Evolutionary conservation across 2,329 filamentous ascomycete genomes (phyloP).

Genomic region (Cadophora gregata): DNA sequence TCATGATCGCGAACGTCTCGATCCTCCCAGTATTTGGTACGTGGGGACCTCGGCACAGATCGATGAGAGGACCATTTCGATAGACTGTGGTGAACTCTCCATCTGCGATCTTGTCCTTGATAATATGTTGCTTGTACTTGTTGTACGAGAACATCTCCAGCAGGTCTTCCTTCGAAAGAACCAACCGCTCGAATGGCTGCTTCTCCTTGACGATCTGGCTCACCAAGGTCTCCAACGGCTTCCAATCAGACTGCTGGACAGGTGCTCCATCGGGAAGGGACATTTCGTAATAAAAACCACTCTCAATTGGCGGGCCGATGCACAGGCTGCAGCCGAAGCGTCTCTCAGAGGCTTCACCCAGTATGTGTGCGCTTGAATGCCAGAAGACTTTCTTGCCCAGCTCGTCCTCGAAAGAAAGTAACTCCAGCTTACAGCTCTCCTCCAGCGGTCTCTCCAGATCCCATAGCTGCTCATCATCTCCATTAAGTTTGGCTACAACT

Average conservation of each 20-base stretch:
- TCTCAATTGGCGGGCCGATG: slow-evolving; percentile 89
- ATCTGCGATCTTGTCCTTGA: slow-evolving; percentile 88
- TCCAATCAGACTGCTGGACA: slow-evolving; percentile 80
- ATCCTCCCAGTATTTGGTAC: slow-evolving; percentile 92
- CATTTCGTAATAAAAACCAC: slow-evolving; percentile 99
- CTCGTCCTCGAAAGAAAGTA: slow-evolving; percentile 79
- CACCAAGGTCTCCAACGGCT: slow-evolving; percentile 81
- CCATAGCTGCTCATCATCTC: slow-evolving; percentile 75
- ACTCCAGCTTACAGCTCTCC: slow-evolving; percentile 81
- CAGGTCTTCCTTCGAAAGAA: slow-evolving; percentile 87
- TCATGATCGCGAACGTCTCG: slow-evolving; percentile 94
- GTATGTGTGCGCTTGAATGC: slow-evolving; percentile 93
- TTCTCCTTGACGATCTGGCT: slow-evolving; percentile 92
- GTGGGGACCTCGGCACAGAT: slow-evolving; percentile 93
- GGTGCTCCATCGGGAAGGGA: slow-evolving; percentile 72
- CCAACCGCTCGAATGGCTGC: slow-evolving; percentile 90
- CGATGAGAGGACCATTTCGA: slow-evolving; percentile 87
- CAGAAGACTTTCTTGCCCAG: slow-evolving; percentile 92
- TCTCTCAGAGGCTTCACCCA: slow-evolving; percentile 93
- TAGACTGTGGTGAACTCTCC: slow-evolving; percentile 94
- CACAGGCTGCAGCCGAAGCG: slow-evolving; percentile 91
- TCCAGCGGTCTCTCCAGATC: slow-evolving; percentile 91
- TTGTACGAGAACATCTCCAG: slow-evolving; percentile 97
- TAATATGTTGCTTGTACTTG: slow-evolving; percentile 98
- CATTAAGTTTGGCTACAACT: slow-evolving; percentile 85